Evolutionary conservation across 2,329 filamentous ascomycete species (phyloP), one percentile per base, ranked within the genome.

Genomic region (Monosporascus sp.): DNA sequence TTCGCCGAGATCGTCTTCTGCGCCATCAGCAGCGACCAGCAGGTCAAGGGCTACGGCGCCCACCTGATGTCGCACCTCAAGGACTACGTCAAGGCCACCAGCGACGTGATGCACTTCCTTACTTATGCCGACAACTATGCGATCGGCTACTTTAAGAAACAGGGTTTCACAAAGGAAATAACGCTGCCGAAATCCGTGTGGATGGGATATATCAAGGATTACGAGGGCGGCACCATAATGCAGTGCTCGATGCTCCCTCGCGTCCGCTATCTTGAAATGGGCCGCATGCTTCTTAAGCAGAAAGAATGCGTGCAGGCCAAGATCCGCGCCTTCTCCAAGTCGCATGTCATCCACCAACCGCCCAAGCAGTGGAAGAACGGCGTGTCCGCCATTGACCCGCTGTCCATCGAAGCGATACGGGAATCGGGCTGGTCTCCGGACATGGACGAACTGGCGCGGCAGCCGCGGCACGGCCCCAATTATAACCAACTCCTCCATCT

Each of bases 201-300:
- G 94, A 97, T 97, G 94, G 94, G 94, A 3, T 99, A 97, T 65
- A 99, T 99, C 76, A 99, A 99, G 69, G 94, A 99, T 69, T 99
- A 99, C 70, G 94, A 99, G 72, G 94, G 94, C 54, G 94, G 94
- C 54, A 99, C 94, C 0, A 96, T 99, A 57, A 99, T 99, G 94
- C 94, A 99, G 74, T 99, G 94, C 67, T 91, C 88, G 50, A 97
- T 99, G 94, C 81, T 99, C 20, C 93, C 93, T 7, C 89, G 88
- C 58, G 91, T 97, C 52, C 88, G 94, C 49, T 99, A 99, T 71
- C 85, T 99, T 6, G 93, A 99, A 70, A 84, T 86, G 65, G 89
- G 91, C 3, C 87, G 92, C 58, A 96, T 99, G 91, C 80, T 99
- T 2, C 81, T 96, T 48, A 97, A 99, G 75, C 94, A 99, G 70